phyloP scores from a whole-genome alignment of 2,329 filamentous ascomycete genomes.

The Colletotrichum somersetense region DNA sequence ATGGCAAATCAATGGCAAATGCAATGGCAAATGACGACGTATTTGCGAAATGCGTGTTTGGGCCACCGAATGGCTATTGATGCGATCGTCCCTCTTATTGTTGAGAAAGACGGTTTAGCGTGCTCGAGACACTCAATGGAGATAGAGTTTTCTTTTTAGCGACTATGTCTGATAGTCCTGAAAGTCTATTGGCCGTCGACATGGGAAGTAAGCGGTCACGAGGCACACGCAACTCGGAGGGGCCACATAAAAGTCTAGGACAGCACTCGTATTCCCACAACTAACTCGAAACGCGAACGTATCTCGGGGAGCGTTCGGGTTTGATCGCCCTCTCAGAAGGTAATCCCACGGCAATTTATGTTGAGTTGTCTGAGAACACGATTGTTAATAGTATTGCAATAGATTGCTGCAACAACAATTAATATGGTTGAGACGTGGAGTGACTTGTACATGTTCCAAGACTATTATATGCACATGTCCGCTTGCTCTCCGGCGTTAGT shows the following conservation, averaged over 20 bases:
- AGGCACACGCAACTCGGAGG: not conserved
- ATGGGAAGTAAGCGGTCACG: not conserved
- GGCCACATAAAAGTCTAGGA: not conserved
- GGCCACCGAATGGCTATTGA: not conserved
- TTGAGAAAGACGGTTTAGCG: conserved; percentile 1
- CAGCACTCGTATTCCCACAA: not conserved
- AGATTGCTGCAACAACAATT: too few species aligned
- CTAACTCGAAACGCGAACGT: not conserved
- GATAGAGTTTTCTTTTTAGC: not conserved
- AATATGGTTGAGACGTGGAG: too few species aligned
- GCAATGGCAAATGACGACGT: not conserved
- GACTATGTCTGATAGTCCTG: not conserved
- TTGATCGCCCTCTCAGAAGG: not conserved
- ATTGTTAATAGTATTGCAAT: too few species aligned
- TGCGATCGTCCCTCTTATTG: not conserved
- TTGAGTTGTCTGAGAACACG: not conserved
- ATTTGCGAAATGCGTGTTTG: not conserved
- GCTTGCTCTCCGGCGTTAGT: not conserved
- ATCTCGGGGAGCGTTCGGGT: not conserved
- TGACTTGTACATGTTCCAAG: too few species aligned
- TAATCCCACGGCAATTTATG: not conserved
- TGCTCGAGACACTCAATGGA: not conserved
- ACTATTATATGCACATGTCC: not conserved
- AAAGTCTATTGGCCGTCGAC: not conserved
- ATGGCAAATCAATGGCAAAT: not conserved